These are phyloP conservation scores for Annulohypoxylon truncatum DNA, from an alignment of 2,329 filamentous ascomycete species.

Conservation along the genomic window DNA sequence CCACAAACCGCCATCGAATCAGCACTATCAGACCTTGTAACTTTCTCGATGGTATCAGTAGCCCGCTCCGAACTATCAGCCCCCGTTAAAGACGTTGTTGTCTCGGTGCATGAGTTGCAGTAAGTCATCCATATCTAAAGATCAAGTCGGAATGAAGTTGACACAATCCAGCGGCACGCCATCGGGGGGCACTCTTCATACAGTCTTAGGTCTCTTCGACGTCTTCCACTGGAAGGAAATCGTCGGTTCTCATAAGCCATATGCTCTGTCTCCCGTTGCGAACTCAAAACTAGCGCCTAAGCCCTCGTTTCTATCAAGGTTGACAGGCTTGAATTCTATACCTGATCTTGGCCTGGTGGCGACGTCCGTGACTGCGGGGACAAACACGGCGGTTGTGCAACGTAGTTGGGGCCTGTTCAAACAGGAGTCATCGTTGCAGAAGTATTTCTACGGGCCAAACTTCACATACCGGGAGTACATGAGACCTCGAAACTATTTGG, in stretches of 20 bases:
- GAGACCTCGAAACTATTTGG: slow-evolving; percentile 61
- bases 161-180: slow-evolving; percentile 55
- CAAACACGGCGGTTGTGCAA: slow-evolving; percentile 67
- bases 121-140: slow-evolving; percentile 41
- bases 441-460: slow-evolving; percentile 68
- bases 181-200: slow-evolving; percentile 76
- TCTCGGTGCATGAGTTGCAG: slow-evolving; percentile 60
- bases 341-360: slow-evolving; percentile 67
- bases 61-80: slow-evolving; percentile 63
- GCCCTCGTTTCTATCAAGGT: slow-evolving; percentile 55
- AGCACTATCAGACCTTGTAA: slow-evolving; percentile 68
- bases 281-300: slow-evolving; percentile 52
- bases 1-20: slow-evolving; percentile 73
- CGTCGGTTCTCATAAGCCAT: slow-evolving; percentile 60
- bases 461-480: slow-evolving; percentile 69
- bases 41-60: slow-evolving; percentile 63
- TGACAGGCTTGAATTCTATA: slow-evolving; percentile 63
- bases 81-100: slow-evolving; percentile 64
- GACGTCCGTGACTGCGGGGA: slow-evolving; percentile 61
- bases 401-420: slow-evolving; percentile 71
- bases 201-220: slow-evolving; percentile 70
- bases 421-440: slow-evolving; percentile 56
- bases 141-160: slow-evolving; percentile 1
- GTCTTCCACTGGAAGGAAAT: slow-evolving; percentile 63
- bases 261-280: slow-evolving; percentile 67